A percentile compares a stretch with the other conserved stretches of the same genome.
Evolutionary conservation across 2,329 filamentous ascomycete genomes (phyloP).

Genomic region (Apiospora arundinis): DNA sequence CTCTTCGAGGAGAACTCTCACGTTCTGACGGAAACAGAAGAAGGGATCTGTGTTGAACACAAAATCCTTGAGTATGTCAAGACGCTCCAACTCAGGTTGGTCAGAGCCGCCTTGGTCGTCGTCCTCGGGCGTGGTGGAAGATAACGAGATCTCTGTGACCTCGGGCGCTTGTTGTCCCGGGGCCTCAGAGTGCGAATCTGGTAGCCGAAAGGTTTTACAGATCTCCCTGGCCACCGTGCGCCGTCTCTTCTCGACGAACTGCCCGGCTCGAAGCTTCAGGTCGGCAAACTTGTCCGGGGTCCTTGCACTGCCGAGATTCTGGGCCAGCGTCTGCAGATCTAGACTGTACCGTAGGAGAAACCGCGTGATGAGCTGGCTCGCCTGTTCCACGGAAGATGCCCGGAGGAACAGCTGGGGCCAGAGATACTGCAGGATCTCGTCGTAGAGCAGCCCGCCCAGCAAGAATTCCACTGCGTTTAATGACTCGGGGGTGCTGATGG

Average conservation of each 20-base stretch:
- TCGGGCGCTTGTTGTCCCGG: too few relatives aligned
- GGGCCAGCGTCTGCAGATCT: not conserved
- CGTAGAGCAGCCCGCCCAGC: not conserved
- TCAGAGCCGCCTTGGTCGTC: not conserved
- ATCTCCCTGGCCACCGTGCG: not conserved
- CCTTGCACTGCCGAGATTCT: not conserved
- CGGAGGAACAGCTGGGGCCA: conserved; percentile 1
- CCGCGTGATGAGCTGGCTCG: not conserved
- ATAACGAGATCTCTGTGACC: not conserved
- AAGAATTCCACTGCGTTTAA: not conserved
- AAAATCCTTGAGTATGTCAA: not conserved
- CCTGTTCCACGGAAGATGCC: not conserved
- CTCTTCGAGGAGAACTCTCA: conserved; percentile 1
- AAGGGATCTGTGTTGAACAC: conserved; percentile 15
- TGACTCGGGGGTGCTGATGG: not conserved
- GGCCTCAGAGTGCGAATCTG: not conserved
- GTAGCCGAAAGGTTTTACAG: not conserved
- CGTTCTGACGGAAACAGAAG: conserved; percentile 5
- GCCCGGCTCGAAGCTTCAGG: not conserved
- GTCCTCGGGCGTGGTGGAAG: not conserved
- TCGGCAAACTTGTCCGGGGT: not conserved
- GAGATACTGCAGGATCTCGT: not conserved
- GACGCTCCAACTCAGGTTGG: not conserved
- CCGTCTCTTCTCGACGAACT: not conserved
- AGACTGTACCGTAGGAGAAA: not conserved